phyloP scores from a whole-genome alignment of 805 yeast genomes.

The Yarrowia phangngaensis region DNA sequence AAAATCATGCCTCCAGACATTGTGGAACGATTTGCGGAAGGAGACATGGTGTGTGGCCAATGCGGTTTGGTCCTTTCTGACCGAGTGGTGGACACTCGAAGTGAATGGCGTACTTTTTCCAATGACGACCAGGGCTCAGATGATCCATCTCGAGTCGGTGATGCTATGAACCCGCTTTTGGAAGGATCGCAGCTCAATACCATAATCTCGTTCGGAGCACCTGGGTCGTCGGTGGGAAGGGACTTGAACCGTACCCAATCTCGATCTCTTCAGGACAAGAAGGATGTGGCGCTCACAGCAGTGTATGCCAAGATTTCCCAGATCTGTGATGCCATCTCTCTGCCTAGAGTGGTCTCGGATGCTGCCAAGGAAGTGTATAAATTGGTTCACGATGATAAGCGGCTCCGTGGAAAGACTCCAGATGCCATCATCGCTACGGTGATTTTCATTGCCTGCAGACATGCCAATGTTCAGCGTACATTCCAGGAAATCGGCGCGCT shows the following conservation, averaged over 20 bases:
- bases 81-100: slow-evolving; percentile 86
- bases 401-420: slow-evolving; percentile 83
- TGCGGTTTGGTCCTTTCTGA: slow-evolving; percentile 94
- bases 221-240: slow-evolving; percentile 79
- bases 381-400: slow-evolving; percentile 79
- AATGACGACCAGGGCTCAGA: slow-evolving; percentile 98
- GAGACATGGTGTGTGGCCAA: slow-evolving; percentile 96
- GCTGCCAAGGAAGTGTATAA: slow-evolving; percentile 96
- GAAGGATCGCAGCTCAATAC: slow-evolving; percentile 92
- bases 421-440: slow-evolving; percentile 97
- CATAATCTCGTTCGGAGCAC: slow-evolving; percentile 81
- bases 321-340: slow-evolving; percentile 94
- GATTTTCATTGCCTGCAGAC: slow-evolving; percentile 88
- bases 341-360: slow-evolving; percentile 93
- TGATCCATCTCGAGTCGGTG: slow-evolving; percentile 99
- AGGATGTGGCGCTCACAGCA: slow-evolving; percentile 79
- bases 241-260: slow-evolving; percentile 89
- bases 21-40: slow-evolving; percentile 92
- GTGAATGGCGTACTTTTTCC: slow-evolving; percentile 98
- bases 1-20: slow-evolving; percentile 92
- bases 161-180: slow-evolving; percentile 86
- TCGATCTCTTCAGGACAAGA: slow-evolving; percentile 76
- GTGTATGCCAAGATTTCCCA: slow-evolving; percentile 90
- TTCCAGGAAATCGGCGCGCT: slow-evolving; percentile 94
- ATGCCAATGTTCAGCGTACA: slow-evolving; percentile 89